Conservation (phyloP, 2,329 filamentous ascomycete species). For the Fusarium heterosporum region DNA sequence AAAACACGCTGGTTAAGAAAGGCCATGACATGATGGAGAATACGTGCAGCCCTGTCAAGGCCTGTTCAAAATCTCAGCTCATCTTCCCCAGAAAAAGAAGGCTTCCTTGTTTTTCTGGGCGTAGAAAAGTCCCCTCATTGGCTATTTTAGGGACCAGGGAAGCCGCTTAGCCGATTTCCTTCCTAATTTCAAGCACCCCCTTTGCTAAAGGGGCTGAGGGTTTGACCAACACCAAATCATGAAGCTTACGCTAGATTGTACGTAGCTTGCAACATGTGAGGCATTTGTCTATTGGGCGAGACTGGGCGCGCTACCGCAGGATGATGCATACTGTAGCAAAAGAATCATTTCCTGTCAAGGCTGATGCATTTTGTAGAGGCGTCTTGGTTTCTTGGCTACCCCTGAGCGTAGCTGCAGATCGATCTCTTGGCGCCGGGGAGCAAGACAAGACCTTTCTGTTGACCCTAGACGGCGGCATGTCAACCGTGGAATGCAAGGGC, state of each 20-base stretch:
- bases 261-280: slow-evolving; percentile 1
- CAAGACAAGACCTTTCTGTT: neutral
- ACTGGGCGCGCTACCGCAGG: neutral
- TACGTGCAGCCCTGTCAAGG: neutral
- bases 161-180: slow-evolving; percentile 20
- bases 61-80: neutral
- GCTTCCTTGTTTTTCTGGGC: neutral
- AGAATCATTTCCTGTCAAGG: neutral
- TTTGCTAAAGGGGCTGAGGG: slow-evolving; percentile 1
- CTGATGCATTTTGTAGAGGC: neutral
- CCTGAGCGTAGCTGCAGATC: slow-evolving; percentile 30
- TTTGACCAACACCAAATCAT: neutral
- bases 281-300: slow-evolving; percentile 7
- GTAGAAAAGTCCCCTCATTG: slow-evolving; percentile 1
- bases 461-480: neutral
- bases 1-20: neutral
- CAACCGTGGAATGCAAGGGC: neutral
- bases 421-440: slow-evolving; percentile 30
- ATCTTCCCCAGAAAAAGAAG: slow-evolving; percentile 18
- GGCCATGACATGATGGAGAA: neutral
- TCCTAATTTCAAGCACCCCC: neutral
- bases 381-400: slow-evolving; percentile 19
- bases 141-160: neutral
- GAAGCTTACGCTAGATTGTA: slow-evolving; percentile 12
- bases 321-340: neutral